A percentile compares a stretch with the other conserved stretches of the same genome.
Conservation (phyloP, 257 asterid species). For the Apocynum venetum region DNA sequence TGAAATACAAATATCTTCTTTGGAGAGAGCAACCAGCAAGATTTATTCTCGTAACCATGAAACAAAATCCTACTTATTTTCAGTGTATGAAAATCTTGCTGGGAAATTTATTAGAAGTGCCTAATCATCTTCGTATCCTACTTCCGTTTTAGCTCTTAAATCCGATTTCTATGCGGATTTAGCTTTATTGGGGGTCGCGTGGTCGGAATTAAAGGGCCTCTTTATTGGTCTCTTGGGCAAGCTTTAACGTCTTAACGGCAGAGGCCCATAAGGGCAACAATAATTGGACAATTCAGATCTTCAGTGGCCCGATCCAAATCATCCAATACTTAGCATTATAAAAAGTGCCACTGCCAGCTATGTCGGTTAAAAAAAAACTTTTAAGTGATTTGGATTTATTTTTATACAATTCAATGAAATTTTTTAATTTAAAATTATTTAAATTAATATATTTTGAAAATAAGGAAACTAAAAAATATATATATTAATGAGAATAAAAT, state of each 20-base stretch:
- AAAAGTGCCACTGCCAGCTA: no score
- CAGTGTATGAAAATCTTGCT: neutral
- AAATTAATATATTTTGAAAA: no score
- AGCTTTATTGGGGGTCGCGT: neutral
- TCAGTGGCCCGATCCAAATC: no score
- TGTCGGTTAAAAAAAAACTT: no score
- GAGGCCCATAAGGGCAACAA: neutral
- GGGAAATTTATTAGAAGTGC: neutral
- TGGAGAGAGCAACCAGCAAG: neutral
- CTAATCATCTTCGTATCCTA: neutral
- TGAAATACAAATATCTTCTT: neutral
- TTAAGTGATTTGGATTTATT: no score
- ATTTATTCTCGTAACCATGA: neutral
- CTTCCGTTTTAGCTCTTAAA: neutral
- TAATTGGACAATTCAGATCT: neutral
- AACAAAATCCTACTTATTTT: neutral
- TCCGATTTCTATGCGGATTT: neutral
- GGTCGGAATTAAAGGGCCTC: neutral
- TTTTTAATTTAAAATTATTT: no score
- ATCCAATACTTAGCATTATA: no score
- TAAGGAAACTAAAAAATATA: no score
- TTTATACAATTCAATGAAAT: no score
- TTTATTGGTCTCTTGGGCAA: neutral
- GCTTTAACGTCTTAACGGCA: neutral
- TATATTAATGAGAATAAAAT: no score